Base-by-base conservation (phyloP, 2,329 filamentous ascomycete genomes). In the Talaromyces islandicus region DNA sequence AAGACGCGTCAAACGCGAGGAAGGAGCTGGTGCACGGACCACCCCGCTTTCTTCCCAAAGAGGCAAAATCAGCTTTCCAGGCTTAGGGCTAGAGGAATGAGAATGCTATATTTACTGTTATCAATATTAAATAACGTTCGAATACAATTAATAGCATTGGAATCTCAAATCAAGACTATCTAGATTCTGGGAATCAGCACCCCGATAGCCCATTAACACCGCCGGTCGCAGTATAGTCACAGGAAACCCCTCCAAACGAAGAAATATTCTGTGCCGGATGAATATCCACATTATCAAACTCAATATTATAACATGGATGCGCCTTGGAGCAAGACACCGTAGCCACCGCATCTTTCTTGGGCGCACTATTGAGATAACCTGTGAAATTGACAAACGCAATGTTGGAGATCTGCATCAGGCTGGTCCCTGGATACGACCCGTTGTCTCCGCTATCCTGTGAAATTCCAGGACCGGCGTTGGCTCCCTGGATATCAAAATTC, bases 371-470 rank as follows among this genome's bases (percentile, higher is more conserved):
- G 12, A 80, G 67, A 59, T 75, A 79, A 1, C 82, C 82, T 0
- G 78, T 81, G 59, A 83, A 83, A 62, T 83, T 82, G 29, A 77
- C 73, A 67, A 81, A 83, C 1, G 71, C 72, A 17, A 84, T 68
- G 60, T 83, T 78, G 0, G 73, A 78, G 51, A 85, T 68, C 11
- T 74, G 70, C 79, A 85, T 81, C 62, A 78, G 75, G 51, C 77
- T 80, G 7, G 80, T 82, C 0, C 82, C 82, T 0, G 69, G 53
- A 41, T 73, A 78, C 1, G 72, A 78, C 1, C 80, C 80, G 65
- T 84, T 82, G 58, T 82, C 72, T 2, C 82, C 81, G 51, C 65
- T 79, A 57, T 80, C 73, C 65, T 85, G 76, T 0, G 69, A 78
- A 58, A 85, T 82, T 2, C 66, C 64, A 0, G 77, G 73, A 0